phyloP scores from a whole-genome alignment of 1,284 basidiomycete species.

The Veloporphyrellus conicus region DNA sequence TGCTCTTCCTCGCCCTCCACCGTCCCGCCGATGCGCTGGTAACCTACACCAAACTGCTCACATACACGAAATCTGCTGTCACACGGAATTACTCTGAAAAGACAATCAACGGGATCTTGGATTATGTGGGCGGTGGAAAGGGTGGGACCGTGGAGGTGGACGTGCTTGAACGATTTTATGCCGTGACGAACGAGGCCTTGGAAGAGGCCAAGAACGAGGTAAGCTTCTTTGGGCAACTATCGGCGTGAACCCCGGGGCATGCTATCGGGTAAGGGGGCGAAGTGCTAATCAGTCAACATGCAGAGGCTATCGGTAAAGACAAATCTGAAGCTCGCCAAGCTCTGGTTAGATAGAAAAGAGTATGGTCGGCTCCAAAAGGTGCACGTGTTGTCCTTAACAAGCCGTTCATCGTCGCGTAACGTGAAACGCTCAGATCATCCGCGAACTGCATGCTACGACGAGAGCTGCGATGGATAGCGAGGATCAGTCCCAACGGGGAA shows the following conservation, averaged over 20 bases:
- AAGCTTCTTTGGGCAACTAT: conserved; percentile 19
- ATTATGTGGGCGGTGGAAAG: conserved; percentile 95
- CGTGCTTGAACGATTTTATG: conserved; percentile 91
- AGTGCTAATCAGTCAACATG: conserved; percentile 1
- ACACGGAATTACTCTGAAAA: conserved; percentile 94
- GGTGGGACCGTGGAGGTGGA: conserved; percentile 79
- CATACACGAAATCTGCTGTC: conserved; percentile 90
- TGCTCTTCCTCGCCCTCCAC: conserved; percentile 78
- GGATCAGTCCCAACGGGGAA: conserved; percentile 85
- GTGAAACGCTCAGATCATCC: conserved; percentile 52
- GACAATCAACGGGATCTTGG: conserved; percentile 96
- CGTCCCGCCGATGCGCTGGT: conserved; percentile 81
- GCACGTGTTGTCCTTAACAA: conserved; percentile 15
- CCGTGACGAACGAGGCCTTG: conserved; percentile 84
- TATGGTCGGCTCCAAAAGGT: conserved; percentile 82
- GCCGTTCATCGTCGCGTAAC: not conserved
- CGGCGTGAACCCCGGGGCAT: not conserved
- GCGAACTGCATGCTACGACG: conserved; percentile 68
- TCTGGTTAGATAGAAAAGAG: conserved; percentile 95
- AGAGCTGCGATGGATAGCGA: conserved; percentile 59
- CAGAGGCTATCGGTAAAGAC: conserved; percentile 93
- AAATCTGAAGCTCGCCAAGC: conserved; percentile 93
- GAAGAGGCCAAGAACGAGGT: conserved; percentile 96
- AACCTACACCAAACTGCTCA: conserved; percentile 81
- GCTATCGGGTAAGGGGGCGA: too few species aligned